Base-by-base conservation (phyloP, 306 rosid species). In the Corylus americana region DNA sequence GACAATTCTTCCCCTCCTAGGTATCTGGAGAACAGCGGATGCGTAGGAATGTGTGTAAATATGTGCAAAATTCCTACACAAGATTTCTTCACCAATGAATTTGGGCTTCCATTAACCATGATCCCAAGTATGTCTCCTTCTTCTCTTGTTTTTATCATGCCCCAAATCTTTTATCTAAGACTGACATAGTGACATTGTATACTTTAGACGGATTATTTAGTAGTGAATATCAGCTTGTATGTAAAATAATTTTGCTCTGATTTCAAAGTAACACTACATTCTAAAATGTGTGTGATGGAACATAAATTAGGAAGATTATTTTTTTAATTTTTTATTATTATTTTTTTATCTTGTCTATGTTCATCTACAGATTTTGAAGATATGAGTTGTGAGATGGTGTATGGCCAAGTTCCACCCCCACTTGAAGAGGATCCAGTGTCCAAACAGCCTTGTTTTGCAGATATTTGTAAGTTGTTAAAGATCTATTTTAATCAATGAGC, bases 41-140 rank as follows among this genome's bases (percentile, higher is more conserved):
- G 98, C 68, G 97, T 93, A 16, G 97, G 98, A 74, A 89, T 88
- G 98, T 95, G 98, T 55, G 92, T 95, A 86, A 95, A 95, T 78
- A 95, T 95, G 98, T 92, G 98, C 98, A 95, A 95, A 86, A 84
- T 91, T 77, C 98, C 98, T 11, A 91, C 98, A 59, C 98, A 92
- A 92, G 97, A 95, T 87, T 95, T 95, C 88, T 95, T 91, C 91
- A 92, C 97, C 11, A 87, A 92, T 49, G 98, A 95, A 78, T 93
- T 95, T 81, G 98, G 98, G 70, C 98, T 95, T 79, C 98, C 98
- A 5, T 87, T 92, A 78, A 95, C 97, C 73, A 92, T 95, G 98
- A 95, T 78, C 73, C 98, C 98, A 8, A 92, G 98, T 95, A 92
- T 61, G 91, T 84, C 49, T 13, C 48, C 66, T 42, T 31, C 31